phyloP scores from a whole-genome alignment of 2,329 filamentous ascomycete genomes.

The Cladosporium sp. region DNA sequence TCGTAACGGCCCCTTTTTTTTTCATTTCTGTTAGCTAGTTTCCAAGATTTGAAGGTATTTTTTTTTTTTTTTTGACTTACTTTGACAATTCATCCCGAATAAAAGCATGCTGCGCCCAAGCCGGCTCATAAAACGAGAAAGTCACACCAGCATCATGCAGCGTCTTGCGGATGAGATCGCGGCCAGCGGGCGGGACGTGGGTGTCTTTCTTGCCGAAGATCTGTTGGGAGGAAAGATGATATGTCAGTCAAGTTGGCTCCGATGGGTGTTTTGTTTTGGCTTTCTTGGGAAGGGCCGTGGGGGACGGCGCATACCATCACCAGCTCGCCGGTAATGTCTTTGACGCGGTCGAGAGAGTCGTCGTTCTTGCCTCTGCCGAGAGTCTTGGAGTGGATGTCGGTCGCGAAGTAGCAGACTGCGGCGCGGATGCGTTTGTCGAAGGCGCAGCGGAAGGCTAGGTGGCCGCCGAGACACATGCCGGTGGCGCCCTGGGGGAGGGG shows the following conservation, averaged over 20 bases:
- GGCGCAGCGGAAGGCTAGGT: conserved; percentile 70
- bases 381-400: conserved; percentile 77
- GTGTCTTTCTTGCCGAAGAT: conserved; percentile 91
- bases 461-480: conserved; percentile 91
- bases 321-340: conserved; percentile 71
- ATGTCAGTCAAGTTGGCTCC: neutral
- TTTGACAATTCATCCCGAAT: conserved; percentile 77
- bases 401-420: conserved; percentile 85
- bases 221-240: conserved; percentile 23
- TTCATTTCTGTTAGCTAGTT: too few species aligned
- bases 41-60: neutral
- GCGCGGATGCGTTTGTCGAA: conserved; percentile 74
- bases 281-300: neutral
- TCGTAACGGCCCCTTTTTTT: conserved; percentile 74
- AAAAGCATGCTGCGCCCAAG: conserved; percentile 94
- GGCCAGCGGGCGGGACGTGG: conserved; percentile 77
- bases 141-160: conserved; percentile 69
- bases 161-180: conserved; percentile 78
- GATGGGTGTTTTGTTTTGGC: neutral
- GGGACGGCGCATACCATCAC: conserved; percentile 54
- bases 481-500: conserved; percentile 52
- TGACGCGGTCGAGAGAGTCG: conserved; percentile 57
- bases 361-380: conserved; percentile 66
- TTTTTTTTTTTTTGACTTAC: neutral
- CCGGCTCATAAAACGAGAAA: conserved; percentile 82